Percentiles rank a stretch among this genome's conserved stretches.
Conservation (phyloP, 2,329 filamentous ascomycete species). For the Colletotrichum sp. region DNA sequence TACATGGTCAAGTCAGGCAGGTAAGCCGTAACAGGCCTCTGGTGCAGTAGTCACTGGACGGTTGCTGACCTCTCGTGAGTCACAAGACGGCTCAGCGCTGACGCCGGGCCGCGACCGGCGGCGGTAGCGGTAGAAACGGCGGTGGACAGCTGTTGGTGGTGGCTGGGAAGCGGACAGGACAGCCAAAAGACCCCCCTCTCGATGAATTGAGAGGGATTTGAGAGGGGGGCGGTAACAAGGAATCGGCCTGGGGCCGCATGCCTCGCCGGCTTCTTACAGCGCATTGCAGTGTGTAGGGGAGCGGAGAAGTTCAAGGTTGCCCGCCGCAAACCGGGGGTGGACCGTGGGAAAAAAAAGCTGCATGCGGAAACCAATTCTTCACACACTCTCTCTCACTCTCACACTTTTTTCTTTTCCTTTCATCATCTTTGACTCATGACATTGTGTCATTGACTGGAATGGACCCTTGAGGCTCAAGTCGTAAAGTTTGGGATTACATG, state of each 20-base stretch:
- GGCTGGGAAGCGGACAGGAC: not conserved
- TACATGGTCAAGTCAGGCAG: not conserved
- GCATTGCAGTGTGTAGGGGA: not conserved
- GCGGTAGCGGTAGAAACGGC: not conserved
- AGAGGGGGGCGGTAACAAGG: not conserved
- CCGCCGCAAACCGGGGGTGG: not conserved
- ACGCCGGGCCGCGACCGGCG: not conserved
- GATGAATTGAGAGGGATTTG: not conserved
- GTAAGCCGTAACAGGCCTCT: not conserved
- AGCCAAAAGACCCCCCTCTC: not conserved
- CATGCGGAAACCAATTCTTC: not conserved
- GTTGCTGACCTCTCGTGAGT: not conserved
- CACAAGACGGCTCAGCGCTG: not conserved
- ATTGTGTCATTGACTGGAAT: not conserved
- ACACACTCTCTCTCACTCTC: not conserved
- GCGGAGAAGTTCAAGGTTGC: not conserved
- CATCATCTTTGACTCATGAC: slow-evolving; percentile 6
- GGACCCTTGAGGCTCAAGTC: not conserved
- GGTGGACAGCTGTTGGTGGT: not conserved
- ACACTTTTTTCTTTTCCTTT: not conserved
- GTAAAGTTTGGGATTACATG: not conserved
- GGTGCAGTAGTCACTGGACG: not conserved
- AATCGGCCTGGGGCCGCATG: not conserved
- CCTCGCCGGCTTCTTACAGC: not conserved
- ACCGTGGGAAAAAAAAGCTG: not conserved